Base-by-base conservation (phyloP, 2,329 filamentous ascomycete genomes). In the Karstenula rhodostoma region DNA sequence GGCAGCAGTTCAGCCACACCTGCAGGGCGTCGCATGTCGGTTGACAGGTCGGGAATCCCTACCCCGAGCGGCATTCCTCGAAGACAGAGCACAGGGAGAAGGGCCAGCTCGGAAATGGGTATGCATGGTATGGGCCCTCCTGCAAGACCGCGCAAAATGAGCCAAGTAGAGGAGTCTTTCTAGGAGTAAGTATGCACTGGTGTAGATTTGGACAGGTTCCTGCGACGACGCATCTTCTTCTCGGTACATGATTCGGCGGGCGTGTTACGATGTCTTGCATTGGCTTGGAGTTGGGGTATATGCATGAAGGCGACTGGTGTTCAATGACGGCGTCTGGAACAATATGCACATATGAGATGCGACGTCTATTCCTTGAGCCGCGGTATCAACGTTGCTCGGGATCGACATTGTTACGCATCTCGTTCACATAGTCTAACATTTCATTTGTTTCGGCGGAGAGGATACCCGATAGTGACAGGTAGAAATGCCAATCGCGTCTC, bases 111-210 rank as follows among this genome's bases (percentile, higher is more conserved):
- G 48, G 70, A 75, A 12, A 56, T 72, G n/a, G 74, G 78, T 56
- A 77, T 81, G 17, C 72, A 78, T 46, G 76, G 81, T 62, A 84
- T 84, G 80, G 72, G 70, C 1, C 79, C 81, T 32, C 82, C 83
- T 10, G 78, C 78, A 56, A 73, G 80, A 59, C 80, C 82, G 56
- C 77, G 84, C 64, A 83, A 83, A 67, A 77, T 84, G 69, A 84
- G 79, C 73, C 83, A 84, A 64, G 48, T 70, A 69, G 59, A 85
- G 44, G 85, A 87, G 75, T 86, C 84, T n/a, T 87, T 83, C 73
- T 87, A 78, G 58, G 63, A 46, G n/a, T 27, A 47, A 42, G 47
- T 55, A 32, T 4, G 25, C 32, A 40, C 48, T 23, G 25, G 48
- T 17, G 50, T 56, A 54, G 42, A 50, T 37, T 37, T 51, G 56